Evolutionary conservation across 1,284 basidiomycete genomes (phyloP).

Genomic region (Phlebopus sp.): DNA sequence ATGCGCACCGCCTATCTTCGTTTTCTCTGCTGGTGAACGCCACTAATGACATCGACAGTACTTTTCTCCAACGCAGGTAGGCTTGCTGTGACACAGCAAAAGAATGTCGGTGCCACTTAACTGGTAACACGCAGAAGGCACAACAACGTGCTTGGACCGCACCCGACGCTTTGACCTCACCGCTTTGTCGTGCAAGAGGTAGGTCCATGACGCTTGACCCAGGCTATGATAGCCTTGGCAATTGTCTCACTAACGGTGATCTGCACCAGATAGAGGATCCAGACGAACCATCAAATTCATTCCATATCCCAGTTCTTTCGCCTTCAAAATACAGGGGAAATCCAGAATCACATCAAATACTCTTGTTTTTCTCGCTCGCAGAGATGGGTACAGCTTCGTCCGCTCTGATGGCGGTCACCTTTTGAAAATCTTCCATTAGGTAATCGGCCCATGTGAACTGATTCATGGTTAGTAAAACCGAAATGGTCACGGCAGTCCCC

Average conservation of each 20-base stretch:
- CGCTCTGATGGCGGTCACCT: constrained; percentile 43
- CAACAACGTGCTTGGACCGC: not conserved
- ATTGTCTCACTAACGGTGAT: no score
- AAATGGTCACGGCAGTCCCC: not conserved
- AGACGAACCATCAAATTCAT: no score
- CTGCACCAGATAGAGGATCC: no score
- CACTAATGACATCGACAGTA: no score
- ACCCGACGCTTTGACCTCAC: not conserved
- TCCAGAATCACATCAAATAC: constrained; percentile 9
- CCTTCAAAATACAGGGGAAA: constrained; percentile 4
- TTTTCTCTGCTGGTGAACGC: no score
- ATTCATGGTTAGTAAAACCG: constrained; percentile 9
- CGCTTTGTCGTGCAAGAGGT: not conserved
- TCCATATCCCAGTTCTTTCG: not conserved
- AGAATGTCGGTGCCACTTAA: no score
- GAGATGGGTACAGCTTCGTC: constrained; percentile 34
- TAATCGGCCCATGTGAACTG: constrained; percentile 49
- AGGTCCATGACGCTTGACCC: not conserved
- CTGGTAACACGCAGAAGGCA: no score
- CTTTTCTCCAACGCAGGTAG: no score
- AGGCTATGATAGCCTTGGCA: not conserved
- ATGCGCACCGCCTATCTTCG: no score
- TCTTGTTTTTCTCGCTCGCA: not conserved
- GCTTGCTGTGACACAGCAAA: no score
- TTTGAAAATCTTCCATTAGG: constrained; percentile 45